Base-by-base conservation (phyloP, 139 green algal genomes). In the Microglena sp. region DNA sequence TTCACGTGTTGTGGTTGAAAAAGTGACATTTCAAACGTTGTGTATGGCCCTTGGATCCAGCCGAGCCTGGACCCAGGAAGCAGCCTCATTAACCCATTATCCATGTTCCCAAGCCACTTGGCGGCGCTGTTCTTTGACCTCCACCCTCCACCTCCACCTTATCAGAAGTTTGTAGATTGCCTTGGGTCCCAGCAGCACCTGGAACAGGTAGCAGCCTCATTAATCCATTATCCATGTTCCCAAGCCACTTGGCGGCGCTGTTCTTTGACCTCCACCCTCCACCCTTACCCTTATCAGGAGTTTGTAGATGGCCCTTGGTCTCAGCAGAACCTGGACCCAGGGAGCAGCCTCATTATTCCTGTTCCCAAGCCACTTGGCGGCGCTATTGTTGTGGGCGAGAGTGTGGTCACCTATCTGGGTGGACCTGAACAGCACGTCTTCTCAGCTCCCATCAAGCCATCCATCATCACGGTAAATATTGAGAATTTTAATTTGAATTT, bases 381-480 rank as follows among this genome's bases (percentile, higher is more conserved):
- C 2, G 82, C 71, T 15, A 76, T 96, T 26, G 79, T 96, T 7
- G 64, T 96, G 29, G 93, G 93, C 8, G 88, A 96, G 78, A 78
- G 75, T 58, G 78, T 80, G 18, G 77, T 97, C 29, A 69, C 73
- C 15, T 98, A 96, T 73, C 59, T 94, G 28, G 75, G 80, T 28
- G 55, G 62, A 8, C 21, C 24, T 1, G 53, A 68, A 5, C 36
- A 73, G 33, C 4, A 36, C 24, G 36, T 60, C 33, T 6, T 55
- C 64, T 60, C 69, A 64, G 68, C 74, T 54, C 53, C 71, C 24
- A 69, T 80, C 31, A 67, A 65, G 34, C 64, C 66, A 26, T 71
- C 71, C 54, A 68, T 70, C 26, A 60, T 78, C 1, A 72, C 30
- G 45, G 71, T 82, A 32, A 62, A 57, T n/a, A n/a, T n/a, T n/a